Base-by-base conservation (phyloP, 768 basidiomycete species). In the Tylopilus intermedius region DNA sequence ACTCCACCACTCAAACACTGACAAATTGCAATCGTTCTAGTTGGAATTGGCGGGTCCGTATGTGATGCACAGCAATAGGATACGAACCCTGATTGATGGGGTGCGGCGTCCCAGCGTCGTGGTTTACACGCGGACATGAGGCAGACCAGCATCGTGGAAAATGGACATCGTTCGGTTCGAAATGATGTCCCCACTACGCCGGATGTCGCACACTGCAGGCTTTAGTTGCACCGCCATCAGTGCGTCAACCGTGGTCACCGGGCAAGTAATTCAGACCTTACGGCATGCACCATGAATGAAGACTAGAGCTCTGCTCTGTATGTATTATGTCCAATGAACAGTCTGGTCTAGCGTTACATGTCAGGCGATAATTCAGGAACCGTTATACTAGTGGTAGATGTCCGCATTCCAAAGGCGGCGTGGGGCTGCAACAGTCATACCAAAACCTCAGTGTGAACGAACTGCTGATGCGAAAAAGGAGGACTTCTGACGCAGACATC, bases 121-220 rank as follows among this genome's bases (percentile, higher is more conserved):
- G 56, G 37, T 35, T 29, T 54, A 27, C 57, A 42, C 58, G 58
- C 49, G 59, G 46, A 10, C 38, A 8, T 7, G 8, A 15, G 22
- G 18, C 26, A 18, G 46, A 33, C 33, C 33, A 5, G 13, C 47
- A 49, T 40, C 47, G 58, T 60, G 57, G 32, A 46, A 9, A 18
- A 53, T 60, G 57, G 32, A 46, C 13, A 18, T 35, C 52, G 43
- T n/a, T 47, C 45, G 18, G 47, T 35, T 8, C 9, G 30, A 46
- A 30, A 35, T 15, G 27, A 24, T 30, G 10, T 15, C 15, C 37
- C 14, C 37, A 37, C 37, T n/a, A 37, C n/a, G 37, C 13, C 14
- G n/a, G 37, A 30, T 30, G 29, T 30, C 29, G 9, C 29, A 30
- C 29, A 30, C 8, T 30, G 30, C 29, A 29, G 35, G 13, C 35